Evolutionary conservation across 1,139 yeast genomes (phyloP).

Genomic region (Suhomyces yuchorum): DNA sequence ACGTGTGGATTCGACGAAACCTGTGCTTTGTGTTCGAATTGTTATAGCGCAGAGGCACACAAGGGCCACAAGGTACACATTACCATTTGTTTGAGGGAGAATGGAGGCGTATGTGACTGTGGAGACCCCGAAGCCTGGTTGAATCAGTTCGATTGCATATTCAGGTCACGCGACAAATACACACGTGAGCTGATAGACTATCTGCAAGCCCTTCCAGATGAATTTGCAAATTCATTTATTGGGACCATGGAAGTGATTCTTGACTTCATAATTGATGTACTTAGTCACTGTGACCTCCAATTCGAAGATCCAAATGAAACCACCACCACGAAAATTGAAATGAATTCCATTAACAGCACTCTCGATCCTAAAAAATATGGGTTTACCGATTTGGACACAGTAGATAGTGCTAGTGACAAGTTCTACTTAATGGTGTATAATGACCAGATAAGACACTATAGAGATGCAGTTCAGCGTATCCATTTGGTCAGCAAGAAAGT

Average conservation of each 20-base stretch:
- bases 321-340: conserved; percentile 24
- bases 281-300: conserved; percentile 48
- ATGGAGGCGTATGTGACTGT: conserved; percentile 82
- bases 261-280: conserved; percentile 78
- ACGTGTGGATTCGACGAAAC: conserved; percentile 88
- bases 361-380: conserved; percentile 39
- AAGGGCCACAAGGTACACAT: conserved; percentile 74
- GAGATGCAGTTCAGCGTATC: conserved; percentile 72
- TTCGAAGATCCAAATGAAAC: conserved; percentile 30
- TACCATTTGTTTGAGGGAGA: conserved; percentile 73
- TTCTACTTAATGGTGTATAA: conserved; percentile 70
- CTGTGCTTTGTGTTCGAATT: conserved; percentile 79
- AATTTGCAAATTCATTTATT: conserved; percentile 35
- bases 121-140: conserved; percentile 67
- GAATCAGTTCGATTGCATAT: conserved; percentile 36
- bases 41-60: conserved; percentile 74
- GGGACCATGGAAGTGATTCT: conserved; percentile 56
- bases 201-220: conserved; percentile 33
- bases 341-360: conserved; percentile 30
- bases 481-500: conserved; percentile 65
- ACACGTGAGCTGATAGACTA: conserved; percentile 2
- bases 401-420: conserved; percentile 50
- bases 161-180: conserved; percentile 13
- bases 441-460: conserved; percentile 74
- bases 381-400: conserved; percentile 17